A percentile compares a stretch with the other conserved stretches of the same genome.
Conservation (phyloP, 306 rosid genomes). For the Chamaecrista fasciculata region DNA sequence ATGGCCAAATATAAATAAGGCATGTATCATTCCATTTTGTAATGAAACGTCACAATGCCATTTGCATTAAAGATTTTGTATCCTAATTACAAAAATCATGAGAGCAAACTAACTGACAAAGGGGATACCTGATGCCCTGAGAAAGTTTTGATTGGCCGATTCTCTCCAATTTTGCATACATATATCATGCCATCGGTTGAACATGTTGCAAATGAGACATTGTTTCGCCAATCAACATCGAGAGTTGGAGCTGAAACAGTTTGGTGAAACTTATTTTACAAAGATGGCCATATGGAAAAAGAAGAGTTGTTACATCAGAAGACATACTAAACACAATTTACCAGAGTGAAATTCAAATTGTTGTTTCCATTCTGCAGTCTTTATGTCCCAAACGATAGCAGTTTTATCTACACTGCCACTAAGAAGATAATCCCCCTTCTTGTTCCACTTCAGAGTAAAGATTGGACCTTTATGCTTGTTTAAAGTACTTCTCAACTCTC, state of each 20-base stretch:
- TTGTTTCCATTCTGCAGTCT: conserved; percentile 64
- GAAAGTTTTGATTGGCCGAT: conserved; percentile 57
- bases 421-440: conserved; percentile 74
- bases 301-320: neutral
- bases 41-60: neutral
- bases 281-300: neutral
- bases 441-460: conserved; percentile 67
- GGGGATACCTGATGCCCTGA: conserved; percentile 59
- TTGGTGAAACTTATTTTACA: conserved; percentile 5
- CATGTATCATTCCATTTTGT: neutral
- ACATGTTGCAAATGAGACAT: conserved; percentile 61
- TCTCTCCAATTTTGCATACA: conserved; percentile 69
- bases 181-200: conserved; percentile 61
- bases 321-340: conserved; percentile 19
- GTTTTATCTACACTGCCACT: conserved; percentile 65
- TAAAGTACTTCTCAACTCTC: conserved; percentile 51
- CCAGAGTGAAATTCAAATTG: conserved; percentile 71
- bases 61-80: neutral
- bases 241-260: conserved; percentile 59
- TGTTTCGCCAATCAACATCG: conserved; percentile 70
- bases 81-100: neutral
- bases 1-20: neutral
- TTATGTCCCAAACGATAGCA: conserved; percentile 67
- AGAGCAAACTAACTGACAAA: neutral
- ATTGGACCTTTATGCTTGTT: conserved; percentile 67